These are phyloP conservation scores for Aspergillus neoniger DNA, from an alignment of 2,329 filamentous ascomycete species.

Conservation along the genomic window DNA sequence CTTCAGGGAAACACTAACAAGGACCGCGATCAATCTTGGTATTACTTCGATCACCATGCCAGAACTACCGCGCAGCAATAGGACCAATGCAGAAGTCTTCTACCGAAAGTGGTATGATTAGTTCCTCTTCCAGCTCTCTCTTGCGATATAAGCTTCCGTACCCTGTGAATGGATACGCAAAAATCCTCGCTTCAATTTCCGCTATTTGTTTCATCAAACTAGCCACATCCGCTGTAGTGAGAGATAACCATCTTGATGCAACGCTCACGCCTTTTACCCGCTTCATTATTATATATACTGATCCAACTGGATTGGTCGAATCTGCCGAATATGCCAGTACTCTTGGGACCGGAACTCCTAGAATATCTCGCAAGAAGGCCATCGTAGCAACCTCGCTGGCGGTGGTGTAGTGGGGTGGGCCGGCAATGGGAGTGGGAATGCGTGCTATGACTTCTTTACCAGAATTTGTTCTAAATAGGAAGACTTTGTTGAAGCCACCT, in stretches of 20 bases:
- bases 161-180: slow-evolving; percentile 29
- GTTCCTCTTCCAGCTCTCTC: slow-evolving; percentile 21
- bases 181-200: slow-evolving; percentile 29
- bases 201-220: slow-evolving; percentile 30
- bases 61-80: slow-evolving; percentile 32
- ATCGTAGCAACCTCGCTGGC: slow-evolving; percentile 32
- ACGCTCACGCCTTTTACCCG: slow-evolving; percentile 37
- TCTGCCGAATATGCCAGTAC: slow-evolving; percentile 39
- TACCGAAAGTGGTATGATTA: slow-evolving; percentile 18
- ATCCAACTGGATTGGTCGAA: slow-evolving; percentile 40
- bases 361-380: slow-evolving; percentile 28
- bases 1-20: slow-evolving; percentile 17
- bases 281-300: slow-evolving; percentile 50
- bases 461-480: slow-evolving; percentile 27
- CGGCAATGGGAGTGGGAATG: slow-evolving; percentile 32
- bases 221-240: slow-evolving; percentile 28
- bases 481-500: slow-evolving; percentile 34
- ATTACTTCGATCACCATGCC: slow-evolving; percentile 28
- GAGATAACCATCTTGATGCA: slow-evolving; percentile 27
- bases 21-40: slow-evolving; percentile 30
- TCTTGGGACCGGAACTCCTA: slow-evolving; percentile 40
- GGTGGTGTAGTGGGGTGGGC: slow-evolving; percentile 29
- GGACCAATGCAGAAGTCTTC: slow-evolving; percentile 32
- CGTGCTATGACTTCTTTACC: slow-evolving; percentile 29
- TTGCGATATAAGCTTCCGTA: slow-evolving; percentile 33